Evolutionary conservation across 805 yeast species (phyloP).

Genomic region (Hanseniaspora pseudoguilliermondii): DNA sequence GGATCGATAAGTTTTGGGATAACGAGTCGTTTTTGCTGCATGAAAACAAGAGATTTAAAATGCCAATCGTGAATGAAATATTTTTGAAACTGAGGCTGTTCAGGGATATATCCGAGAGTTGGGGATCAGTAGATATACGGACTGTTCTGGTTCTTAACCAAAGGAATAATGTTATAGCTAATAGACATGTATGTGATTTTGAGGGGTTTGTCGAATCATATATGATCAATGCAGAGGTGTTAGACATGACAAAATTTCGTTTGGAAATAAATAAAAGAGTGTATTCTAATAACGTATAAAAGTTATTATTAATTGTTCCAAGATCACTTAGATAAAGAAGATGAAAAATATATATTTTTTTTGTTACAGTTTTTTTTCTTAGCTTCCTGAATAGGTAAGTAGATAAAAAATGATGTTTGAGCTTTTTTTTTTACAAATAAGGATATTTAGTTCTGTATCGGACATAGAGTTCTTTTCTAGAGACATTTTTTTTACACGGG

Average conservation of each 20-base stretch:
- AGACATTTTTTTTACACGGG: not conserved
- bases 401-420: too few relatives aligned
- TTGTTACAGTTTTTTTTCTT: not conserved
- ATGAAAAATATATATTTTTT: not conserved
- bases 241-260: not conserved
- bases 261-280: not conserved
- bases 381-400: too few relatives aligned
- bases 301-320: too few relatives aligned
- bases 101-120: not conserved
- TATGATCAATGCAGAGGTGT: not conserved
- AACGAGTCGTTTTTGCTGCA: slow-evolving; percentile 4
- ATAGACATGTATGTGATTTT: not conserved
- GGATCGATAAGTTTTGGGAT: slow-evolving; percentile 11
- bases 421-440: not conserved
- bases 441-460: not conserved
- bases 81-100: not conserved
- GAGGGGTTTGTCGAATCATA: not conserved
- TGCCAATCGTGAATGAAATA: not conserved
- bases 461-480: not conserved
- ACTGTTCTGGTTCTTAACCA: not conserved
- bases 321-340: not conserved
- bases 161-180: not conserved
- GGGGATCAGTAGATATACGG: not conserved
- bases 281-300: not conserved
- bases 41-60: not conserved